These are phyloP conservation scores for Elymus sibiricus DNA, from an alignment of 176 grass and related monocot species.

Conservation along the genomic window DNA sequence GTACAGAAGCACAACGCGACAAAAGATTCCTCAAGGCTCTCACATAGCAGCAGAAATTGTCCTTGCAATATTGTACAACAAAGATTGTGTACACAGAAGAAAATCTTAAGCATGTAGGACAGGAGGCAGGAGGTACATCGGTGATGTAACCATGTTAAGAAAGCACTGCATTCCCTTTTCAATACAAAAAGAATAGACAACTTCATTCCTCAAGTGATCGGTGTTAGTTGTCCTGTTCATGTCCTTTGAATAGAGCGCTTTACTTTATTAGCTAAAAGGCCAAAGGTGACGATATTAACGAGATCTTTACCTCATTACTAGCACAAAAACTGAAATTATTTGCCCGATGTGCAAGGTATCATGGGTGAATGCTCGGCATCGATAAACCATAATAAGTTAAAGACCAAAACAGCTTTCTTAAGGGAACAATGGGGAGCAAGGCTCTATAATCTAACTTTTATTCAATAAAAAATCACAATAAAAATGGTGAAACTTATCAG, in stretches of 20 bases:
- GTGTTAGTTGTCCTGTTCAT: neutral
- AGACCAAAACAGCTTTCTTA: neutral
- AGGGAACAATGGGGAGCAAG: neutral
- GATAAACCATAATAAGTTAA: constrained; percentile 16
- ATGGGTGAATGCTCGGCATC: constrained; percentile 10
- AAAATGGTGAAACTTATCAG: neutral
- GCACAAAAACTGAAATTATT: neutral
- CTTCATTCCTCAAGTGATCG: neutral
- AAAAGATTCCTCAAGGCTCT: constrained; percentile 26
- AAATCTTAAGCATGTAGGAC: constrained; percentile 10
- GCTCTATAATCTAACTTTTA: neutral
- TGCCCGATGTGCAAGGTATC: neutral
- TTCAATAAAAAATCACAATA: neutral
- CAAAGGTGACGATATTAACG: neutral
- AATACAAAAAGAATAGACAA: neutral
- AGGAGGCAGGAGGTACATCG: neutral
- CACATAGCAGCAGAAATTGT: neutral
- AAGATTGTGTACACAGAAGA: constrained; percentile 4
- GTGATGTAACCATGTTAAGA: constrained; percentile 13
- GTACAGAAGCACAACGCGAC: neutral
- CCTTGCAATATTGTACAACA: neutral
- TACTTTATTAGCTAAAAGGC: constrained; percentile 13
- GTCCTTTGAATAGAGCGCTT: constrained; percentile 12
- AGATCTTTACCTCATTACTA: neutral
- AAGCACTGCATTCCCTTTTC: neutral